Conservation (phyloP, 345 rosid genomes). For the Reutealis trisperma region DNA sequence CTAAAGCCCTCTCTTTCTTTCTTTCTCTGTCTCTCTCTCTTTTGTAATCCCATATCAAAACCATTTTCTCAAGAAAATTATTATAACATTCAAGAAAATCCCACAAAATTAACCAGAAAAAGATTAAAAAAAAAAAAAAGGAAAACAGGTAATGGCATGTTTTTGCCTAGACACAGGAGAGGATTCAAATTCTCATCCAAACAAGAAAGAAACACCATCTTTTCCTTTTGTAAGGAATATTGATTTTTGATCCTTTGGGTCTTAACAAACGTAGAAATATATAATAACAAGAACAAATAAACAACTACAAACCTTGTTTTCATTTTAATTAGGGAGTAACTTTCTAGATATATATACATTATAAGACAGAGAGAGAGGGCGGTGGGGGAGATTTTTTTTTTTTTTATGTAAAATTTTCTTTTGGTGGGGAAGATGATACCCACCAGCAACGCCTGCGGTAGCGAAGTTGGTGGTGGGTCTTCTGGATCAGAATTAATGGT, state of each 20-base stretch:
- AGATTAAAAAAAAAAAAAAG: neutral
- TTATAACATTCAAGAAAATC: neutral
- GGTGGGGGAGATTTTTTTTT: neutral
- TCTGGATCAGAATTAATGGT: neutral
- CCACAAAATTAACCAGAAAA: no score
- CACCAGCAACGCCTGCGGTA: neutral
- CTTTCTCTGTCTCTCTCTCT: neutral
- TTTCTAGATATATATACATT: no score
- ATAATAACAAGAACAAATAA: no score
- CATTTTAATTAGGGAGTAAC: no score
- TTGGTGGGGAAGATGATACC: neutral
- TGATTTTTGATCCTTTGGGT: neutral
- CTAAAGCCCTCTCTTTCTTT: neutral
- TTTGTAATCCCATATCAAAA: no score
- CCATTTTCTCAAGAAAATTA: no score
- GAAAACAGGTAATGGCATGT: neutral
- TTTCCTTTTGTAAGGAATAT: no score
- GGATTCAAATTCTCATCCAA: neutral
- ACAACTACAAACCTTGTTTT: no score
- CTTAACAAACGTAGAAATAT: neutral
- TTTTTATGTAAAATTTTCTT: neutral
- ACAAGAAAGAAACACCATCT: neutral
- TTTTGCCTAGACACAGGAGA: neutral
- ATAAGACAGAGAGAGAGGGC: no score
- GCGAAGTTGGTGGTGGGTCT: neutral